A percentile compares a stretch with the other conserved stretches of the same genome.
Conservation (phyloP, 257 asterid species). For the Paraleonurus japonicus region DNA sequence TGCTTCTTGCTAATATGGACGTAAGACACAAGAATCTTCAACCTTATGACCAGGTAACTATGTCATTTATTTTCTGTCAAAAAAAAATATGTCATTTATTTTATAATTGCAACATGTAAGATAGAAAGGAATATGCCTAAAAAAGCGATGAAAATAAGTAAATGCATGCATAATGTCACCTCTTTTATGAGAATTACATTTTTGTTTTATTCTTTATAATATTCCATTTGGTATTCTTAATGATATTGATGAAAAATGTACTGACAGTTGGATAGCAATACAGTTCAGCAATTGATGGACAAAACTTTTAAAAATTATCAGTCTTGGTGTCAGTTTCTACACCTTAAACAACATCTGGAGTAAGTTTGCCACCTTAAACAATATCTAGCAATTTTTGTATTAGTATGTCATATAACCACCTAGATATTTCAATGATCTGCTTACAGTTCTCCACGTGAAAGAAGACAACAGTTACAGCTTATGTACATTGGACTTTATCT, state of each 20-base stretch:
- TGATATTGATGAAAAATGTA: conserved; percentile 1
- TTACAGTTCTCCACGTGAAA: conserved; percentile 59
- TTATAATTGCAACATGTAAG: conserved; percentile 18
- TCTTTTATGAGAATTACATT: neutral
- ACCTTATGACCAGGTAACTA: conserved; percentile 52
- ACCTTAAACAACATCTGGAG: conserved; percentile 57
- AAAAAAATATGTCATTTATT: conserved; percentile 18
- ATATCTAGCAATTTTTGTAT: conserved; percentile 16
- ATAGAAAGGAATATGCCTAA: neutral
- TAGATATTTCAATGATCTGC: conserved; percentile 20
- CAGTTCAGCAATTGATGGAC: conserved; percentile 63
- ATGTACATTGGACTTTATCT: conserved; percentile 93
- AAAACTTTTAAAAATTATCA: conserved; percentile 73
- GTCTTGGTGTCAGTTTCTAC: conserved; percentile 92
- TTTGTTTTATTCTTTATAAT: neutral
- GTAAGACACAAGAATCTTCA: conserved; percentile 58
- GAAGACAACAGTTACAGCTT: conserved; percentile 79
- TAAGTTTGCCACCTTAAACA: conserved; percentile 44
- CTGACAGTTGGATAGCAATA: conserved; percentile 65
- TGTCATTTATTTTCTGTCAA: no score
- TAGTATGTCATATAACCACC: conserved; percentile 7
- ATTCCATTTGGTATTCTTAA: neutral
- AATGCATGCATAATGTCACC: neutral
- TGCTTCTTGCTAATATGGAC: conserved; percentile 95
- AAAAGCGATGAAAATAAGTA: neutral